phyloP scores from a whole-genome alignment of 345 rosid genomes.

The Balakata baccata region DNA sequence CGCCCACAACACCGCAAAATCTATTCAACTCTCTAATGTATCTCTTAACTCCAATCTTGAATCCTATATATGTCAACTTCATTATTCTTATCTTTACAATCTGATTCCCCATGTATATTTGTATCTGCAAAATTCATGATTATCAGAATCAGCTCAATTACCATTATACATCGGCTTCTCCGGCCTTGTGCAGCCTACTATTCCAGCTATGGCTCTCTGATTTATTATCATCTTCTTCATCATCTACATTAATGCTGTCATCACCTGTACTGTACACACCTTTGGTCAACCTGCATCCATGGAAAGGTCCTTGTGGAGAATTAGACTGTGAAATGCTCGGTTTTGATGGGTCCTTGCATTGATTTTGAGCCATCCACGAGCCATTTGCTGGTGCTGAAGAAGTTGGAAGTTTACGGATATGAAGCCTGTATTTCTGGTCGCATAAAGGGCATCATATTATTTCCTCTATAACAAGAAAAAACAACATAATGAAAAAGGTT shows the following conservation, averaged over 20 bases:
- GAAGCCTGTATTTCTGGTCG: conserved; percentile 30
- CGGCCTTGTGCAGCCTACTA: conserved; percentile 1
- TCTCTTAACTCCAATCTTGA: conserved; percentile 2
- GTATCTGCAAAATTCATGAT: conserved; percentile 24
- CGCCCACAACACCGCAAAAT: not conserved
- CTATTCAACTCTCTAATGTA: conserved; percentile 11
- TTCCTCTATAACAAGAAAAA: not conserved
- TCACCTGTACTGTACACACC: conserved; percentile 6
- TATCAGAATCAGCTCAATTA: conserved; percentile 14
- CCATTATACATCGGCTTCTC: conserved; percentile 12
- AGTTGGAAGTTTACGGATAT: conserved; percentile 17
- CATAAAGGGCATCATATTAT: not conserved
- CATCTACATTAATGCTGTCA: conserved; percentile 14
- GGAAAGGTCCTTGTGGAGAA: conserved; percentile 18
- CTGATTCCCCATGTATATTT: conserved; percentile 11
- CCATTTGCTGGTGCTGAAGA: conserved; percentile 19
- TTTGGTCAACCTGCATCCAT: conserved; percentile 8
- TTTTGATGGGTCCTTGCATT: not conserved
- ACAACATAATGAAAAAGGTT: not conserved
- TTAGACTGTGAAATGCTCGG: conserved; percentile 3
- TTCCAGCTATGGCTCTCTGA: conserved; percentile 29
- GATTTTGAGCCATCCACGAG: conserved; percentile 13
- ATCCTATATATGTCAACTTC: conserved; percentile 5
- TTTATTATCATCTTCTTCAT: conserved; percentile 16
- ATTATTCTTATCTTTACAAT: conserved; percentile 15